These are phyloP conservation scores for Ambrosiella cleistominuta DNA, from an alignment of 2,329 filamentous ascomycete species.

Conservation along the genomic window DNA sequence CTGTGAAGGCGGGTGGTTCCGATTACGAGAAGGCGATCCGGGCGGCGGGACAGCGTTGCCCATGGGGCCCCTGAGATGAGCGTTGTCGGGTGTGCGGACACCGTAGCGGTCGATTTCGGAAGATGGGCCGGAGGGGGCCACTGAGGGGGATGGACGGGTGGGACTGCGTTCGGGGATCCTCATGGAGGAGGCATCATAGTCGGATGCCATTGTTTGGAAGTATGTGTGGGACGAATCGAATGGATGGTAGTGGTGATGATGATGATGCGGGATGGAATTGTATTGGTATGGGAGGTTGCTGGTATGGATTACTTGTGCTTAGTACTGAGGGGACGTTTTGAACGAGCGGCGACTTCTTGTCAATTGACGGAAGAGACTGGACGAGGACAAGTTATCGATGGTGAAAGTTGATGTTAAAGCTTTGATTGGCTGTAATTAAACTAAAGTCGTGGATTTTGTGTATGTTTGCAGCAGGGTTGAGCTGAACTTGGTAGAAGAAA, in stretches of 20 bases:
- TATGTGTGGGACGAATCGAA: neutral
- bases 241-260: neutral
- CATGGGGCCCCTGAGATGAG: constrained; percentile 6
- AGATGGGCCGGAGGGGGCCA: constrained; percentile 1
- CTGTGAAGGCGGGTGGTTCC: constrained; percentile 8
- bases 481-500: too few relatives aligned
- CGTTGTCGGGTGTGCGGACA: constrained; percentile 10
- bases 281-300: neutral
- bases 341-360: too few relatives aligned
- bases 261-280: neutral
- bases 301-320: neutral
- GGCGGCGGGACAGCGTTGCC: neutral
- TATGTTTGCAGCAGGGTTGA: too few relatives aligned
- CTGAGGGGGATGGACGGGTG: constrained; percentile 7
- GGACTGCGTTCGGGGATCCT: constrained; percentile 12
- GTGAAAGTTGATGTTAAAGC: too few relatives aligned
- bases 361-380: too few relatives aligned
- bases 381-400: too few relatives aligned
- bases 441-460: too few relatives aligned
- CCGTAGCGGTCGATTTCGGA: constrained; percentile 11
- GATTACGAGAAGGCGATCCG: constrained; percentile 10
- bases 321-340: neutral
- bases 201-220: constrained; percentile 9
- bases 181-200: constrained; percentile 11
- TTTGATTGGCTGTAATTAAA: too few relatives aligned